Base-by-base conservation (phyloP, 352 stramenopile species). In the Phytophthora quininea region DNA sequence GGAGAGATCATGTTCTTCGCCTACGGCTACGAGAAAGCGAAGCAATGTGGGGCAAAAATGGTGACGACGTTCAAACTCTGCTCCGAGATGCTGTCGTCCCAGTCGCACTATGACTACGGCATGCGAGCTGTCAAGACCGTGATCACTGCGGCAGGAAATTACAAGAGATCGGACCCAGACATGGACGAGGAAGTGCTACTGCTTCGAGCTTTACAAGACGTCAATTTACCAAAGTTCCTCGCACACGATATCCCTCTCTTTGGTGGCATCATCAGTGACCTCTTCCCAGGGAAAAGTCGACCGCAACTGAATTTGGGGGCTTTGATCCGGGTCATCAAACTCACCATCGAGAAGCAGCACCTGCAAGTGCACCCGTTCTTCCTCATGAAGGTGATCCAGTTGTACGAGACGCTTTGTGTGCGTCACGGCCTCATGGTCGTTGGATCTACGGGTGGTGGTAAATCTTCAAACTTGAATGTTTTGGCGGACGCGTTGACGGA, bases 1-100 rank as follows among this genome's bases (percentile, higher is more conserved):
- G 95, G 92, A 38, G 95, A 98, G 66, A 98, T 98, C 73, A 98
- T 98, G 93, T 95, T 98, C 43, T 98, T 98, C 59, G 91, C 89
- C 5, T 98, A 97, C 51, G 95, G 95, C 4, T 98, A 98, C 62
- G 87, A 96, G 54, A 95, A 98, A 40, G 96, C 93, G 10, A 93
- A 95, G 47, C 85, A 97, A 30, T 98, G 93, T 43, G 94, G 93
- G 1, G 89, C 94, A 9, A 98, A 98, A 54, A 98, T 98, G 95
- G 96, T 98, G 19, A 97, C 95, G 14, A 98, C 96, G 2, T 98
- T 98, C 74, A 96, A 95, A 52, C 70, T 98, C 3, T 98, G 96
- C 58, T 98, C 91, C 0, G 96, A 98, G 65, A 97, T 98, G 74
- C 63, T 98, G 8, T 98, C 90, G 5, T 95, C 91, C 7, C 93